Conservation (phyloP, 1,139 yeast genomes). For the Oligophagozyma castellii region DNA sequence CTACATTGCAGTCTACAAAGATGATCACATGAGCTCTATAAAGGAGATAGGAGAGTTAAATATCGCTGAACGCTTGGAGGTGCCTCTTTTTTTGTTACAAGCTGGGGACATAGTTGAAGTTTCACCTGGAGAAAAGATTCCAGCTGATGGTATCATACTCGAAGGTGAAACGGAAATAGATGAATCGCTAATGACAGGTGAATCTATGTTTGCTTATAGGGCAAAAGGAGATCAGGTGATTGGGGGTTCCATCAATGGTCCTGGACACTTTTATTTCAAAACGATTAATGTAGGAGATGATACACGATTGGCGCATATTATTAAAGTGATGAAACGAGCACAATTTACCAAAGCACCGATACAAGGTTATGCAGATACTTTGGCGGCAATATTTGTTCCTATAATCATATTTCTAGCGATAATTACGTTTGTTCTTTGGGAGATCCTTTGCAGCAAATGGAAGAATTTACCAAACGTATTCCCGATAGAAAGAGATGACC, state of each 20-base stretch:
- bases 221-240: slow-evolving; percentile 46
- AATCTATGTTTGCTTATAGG: slow-evolving; percentile 62
- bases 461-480: slow-evolving; percentile 43
- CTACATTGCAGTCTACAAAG: slow-evolving; percentile 32
- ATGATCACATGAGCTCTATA: slow-evolving; percentile 13
- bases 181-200: slow-evolving; percentile 87
- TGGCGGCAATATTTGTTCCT: slow-evolving; percentile 84
- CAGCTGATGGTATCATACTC: slow-evolving; percentile 78
- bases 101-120: slow-evolving; percentile 63
- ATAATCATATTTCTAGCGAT: slow-evolving; percentile 47
- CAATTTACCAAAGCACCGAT: slow-evolving; percentile 84
- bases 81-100: slow-evolving; percentile 68
- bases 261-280: slow-evolving; percentile 53
- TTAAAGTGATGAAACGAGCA: slow-evolving; percentile 74
- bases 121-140: slow-evolving; percentile 76
- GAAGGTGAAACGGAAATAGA: slow-evolving; percentile 74
- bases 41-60: no score
- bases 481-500: slow-evolving; percentile 38
- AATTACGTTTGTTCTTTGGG: slow-evolving; percentile 63
- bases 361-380: slow-evolving; percentile 72
- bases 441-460: slow-evolving; percentile 29
- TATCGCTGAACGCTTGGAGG: no score
- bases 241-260: slow-evolving; percentile 86
- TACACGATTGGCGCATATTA: slow-evolving; percentile 80
- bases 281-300: slow-evolving; percentile 66